phyloP scores from a whole-genome alignment of 1,284 basidiomycete genomes.

The Pholiota adiposa region DNA sequence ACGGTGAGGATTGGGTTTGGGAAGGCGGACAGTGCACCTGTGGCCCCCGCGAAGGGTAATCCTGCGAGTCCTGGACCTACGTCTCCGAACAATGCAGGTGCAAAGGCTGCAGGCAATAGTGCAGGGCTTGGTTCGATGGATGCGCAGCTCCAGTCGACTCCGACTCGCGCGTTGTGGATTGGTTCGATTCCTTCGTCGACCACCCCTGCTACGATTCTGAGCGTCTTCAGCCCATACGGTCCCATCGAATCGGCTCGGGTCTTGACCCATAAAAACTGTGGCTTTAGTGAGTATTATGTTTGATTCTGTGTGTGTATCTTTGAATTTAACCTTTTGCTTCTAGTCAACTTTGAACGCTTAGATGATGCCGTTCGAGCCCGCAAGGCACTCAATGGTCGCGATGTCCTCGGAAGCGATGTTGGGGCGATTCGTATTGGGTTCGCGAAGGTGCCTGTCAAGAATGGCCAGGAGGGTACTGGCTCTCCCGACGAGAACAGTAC shows the following conservation, averaged over 20 bases:
- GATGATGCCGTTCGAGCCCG: constrained; percentile 96
- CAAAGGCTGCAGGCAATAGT: constrained; percentile 52
- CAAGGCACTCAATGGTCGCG: constrained; percentile 93
- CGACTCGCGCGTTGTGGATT: constrained; percentile 94
- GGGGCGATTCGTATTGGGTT: constrained; percentile 97
- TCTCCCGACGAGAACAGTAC: constrained; percentile 60
- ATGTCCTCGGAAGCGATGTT: constrained; percentile 93
- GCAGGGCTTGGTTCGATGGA: constrained; percentile 69
- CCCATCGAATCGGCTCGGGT: constrained; percentile 97
- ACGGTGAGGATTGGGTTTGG: constrained; percentile 97
- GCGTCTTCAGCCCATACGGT: constrained; percentile 94
- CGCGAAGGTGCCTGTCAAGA: constrained; percentile 93
- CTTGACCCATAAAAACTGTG: constrained; percentile 96
- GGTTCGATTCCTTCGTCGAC: constrained; percentile 94
- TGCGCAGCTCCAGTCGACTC: constrained; percentile 83
- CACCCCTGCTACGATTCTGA: constrained; percentile 90
- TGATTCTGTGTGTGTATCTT: constrained; percentile 1
- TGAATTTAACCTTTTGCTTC: constrained; percentile 15
- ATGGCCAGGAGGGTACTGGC: constrained; percentile 67
- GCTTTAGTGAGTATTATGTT: constrained; percentile 70
- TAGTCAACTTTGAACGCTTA: constrained; percentile 95
- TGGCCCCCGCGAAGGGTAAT: constrained; percentile 81
- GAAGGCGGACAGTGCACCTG: constrained; percentile 93
- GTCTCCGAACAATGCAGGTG: constrained; percentile 57
- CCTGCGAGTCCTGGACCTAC: constrained; percentile 66